These are phyloP conservation scores for Byssochlamys sp. DNA, from an alignment of 2,329 filamentous ascomycete species.

Conservation along the genomic window DNA sequence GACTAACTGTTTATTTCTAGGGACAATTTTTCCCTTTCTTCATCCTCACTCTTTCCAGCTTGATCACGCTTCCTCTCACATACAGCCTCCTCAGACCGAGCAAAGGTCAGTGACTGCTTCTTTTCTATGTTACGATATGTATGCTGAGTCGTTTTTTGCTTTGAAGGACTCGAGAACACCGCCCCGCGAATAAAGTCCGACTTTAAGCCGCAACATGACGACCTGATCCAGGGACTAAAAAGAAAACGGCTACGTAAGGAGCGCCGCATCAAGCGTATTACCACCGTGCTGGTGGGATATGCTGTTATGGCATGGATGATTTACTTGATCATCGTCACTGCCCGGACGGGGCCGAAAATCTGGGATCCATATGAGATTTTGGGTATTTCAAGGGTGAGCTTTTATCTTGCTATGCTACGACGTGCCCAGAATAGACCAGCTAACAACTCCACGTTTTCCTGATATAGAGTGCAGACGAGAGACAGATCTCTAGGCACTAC, in stretches of 20 bases:
- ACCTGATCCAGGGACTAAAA: constrained; percentile 72
- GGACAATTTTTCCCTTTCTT: constrained; percentile 99
- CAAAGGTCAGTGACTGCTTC: constrained; percentile 43
- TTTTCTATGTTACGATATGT: neutral
- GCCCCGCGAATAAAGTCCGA: constrained; percentile 73
- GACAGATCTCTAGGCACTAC: constrained; percentile 85
- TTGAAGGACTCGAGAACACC: constrained; percentile 60
- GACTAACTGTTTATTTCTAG: constrained; percentile 31
- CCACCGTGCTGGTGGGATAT: constrained; percentile 71
- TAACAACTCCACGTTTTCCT: constrained; percentile 1
- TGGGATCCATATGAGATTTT: constrained; percentile 98
- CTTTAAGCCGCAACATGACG: constrained; percentile 72
- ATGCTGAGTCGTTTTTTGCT: constrained; percentile 6
- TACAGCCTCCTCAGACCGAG: constrained; percentile 75
- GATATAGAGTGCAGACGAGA: constrained; percentile 68
- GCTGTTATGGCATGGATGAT: constrained; percentile 77
- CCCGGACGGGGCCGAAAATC: constrained; percentile 61
- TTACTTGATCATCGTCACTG: constrained; percentile 76
- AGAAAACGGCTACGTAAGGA: constrained; percentile 82
- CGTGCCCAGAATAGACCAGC: neutral
- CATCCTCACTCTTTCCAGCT: constrained; percentile 76
- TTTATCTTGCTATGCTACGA: neutral
- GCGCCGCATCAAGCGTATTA: constrained; percentile 72
- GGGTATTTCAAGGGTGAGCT: constrained; percentile 65
- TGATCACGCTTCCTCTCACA: constrained; percentile 82